Base-by-base conservation (phyloP, 2,329 filamentous ascomycete genomes). In the Herpotrichia juniperi region DNA sequence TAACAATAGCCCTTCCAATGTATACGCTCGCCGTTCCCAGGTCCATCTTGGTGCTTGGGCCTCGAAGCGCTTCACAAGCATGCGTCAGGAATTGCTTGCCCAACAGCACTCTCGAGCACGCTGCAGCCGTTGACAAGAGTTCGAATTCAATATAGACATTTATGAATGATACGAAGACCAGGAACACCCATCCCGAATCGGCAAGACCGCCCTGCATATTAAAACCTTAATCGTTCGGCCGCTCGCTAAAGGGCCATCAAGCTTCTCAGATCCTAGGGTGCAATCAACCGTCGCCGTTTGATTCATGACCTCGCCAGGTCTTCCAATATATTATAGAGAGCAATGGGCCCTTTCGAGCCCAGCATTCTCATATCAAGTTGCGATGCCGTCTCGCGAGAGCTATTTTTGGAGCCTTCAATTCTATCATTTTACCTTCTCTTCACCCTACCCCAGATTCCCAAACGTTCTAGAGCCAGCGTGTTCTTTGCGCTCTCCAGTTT, bases 301-400 rank as follows among this genome's bases (percentile, higher is more conserved):
- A 48, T 55, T 54, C 54, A 54, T 49, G 64, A 67, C 64, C 64
- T 66, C 63, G 64, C 64, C 63, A 49, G 51, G 59, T 58, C 64
- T 61, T 58, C 42, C 62, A 70, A 70, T 70, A 42, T 70, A 69
- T 62, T 62, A 63, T 68, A 70, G 69, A 68, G 50, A 61, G 62
- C 43, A 22, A 42, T 49, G 52, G 52, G 53, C 57, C 56, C 49
- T 56, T 35, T 50, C 42, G 28, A 50, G 42, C 47, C 31, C 51
- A 28, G 34, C 21, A 12, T 32, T 37, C 37, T 54, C 48, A 44
- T 47, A 56, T 64, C 56, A 58, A 52, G 56, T 57, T 60, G 56
- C 53, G 48, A 26, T 16, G 35, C 46, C 43, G n/a, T 46, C 48
- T 50, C 26, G 51, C 35, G 32, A n/a, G 31, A 57, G 37, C 67